Conservation (phyloP, 176 grass and related monocot genomes). For the Phyllostachys edulis region DNA sequence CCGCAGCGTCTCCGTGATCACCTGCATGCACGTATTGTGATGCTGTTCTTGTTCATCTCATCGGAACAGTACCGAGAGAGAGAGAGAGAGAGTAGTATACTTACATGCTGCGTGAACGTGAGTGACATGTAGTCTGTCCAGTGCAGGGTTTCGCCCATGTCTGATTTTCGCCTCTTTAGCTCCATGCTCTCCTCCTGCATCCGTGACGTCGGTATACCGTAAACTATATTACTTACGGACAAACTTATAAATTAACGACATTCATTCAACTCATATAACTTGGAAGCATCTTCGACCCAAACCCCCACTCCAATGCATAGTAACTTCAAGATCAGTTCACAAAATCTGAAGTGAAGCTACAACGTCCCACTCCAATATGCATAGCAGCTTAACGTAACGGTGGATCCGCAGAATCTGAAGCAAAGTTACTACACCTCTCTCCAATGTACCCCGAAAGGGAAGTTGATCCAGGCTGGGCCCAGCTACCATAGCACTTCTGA, state of each 20-base stretch:
- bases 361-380: neutral
- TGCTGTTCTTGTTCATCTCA: neutral
- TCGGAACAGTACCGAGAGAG: neutral
- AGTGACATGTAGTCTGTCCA: constrained; percentile 93
- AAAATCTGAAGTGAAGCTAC: neutral
- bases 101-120: constrained; percentile 91
- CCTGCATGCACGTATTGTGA: constrained; percentile 8
- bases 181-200: constrained; percentile 74
- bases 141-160: constrained; percentile 51
- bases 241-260: neutral
- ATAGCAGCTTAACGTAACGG: no score
- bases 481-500: no score
- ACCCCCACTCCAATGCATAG: no score
- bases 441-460: neutral
- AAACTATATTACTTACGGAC: neutral
- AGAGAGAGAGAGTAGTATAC: neutral
- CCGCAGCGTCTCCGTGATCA: constrained; percentile 74
- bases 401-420: neutral
- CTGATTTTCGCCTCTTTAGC: constrained; percentile 54
- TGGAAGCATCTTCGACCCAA: no score
- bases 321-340: neutral
- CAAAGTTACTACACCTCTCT: neutral
- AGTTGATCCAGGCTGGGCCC: neutral
- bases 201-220: neutral
- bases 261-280: neutral